Evolutionary conservation across 352 stramenopile genomes (phyloP).

Genomic region (Plasmopara halstedii): DNA sequence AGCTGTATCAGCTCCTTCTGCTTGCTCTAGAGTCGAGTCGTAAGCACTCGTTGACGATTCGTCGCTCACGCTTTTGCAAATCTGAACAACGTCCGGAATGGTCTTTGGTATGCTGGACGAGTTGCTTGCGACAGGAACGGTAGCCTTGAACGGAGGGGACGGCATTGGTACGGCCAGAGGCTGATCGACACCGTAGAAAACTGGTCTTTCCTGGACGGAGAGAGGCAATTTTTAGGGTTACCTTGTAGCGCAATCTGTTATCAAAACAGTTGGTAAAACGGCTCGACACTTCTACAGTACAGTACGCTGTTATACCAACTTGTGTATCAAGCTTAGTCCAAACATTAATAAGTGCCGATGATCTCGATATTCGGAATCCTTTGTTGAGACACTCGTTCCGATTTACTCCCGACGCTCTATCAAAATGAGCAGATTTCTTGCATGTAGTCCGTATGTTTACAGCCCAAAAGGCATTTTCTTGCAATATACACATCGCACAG

Average conservation of each 20-base stretch:
- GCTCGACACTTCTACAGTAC: no score
- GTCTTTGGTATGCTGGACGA: background rate
- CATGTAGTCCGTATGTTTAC: no score
- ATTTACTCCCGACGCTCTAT: no score
- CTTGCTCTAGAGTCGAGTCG: constrained; percentile 8
- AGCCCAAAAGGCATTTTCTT: no score
- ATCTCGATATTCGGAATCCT: no score
- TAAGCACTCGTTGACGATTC: constrained; percentile 8
- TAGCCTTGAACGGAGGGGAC: constrained; percentile 1
- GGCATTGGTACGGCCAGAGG: constrained; percentile 10
- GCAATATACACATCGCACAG: no score
- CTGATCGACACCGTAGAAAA: constrained; percentile 8
- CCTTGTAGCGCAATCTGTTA: background rate
- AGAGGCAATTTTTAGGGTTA: constrained; percentile 11
- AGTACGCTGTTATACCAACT: no score
- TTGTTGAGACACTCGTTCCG: no score
- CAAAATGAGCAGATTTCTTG: no score
- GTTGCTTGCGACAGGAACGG: background rate
- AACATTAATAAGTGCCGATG: no score
- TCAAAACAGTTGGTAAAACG: constrained; percentile 1
- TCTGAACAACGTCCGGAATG: constrained; percentile 8
- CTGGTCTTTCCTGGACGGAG: constrained; percentile 6
- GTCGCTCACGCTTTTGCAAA: constrained; percentile 10
- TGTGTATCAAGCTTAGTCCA: no score
- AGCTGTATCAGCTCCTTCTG: background rate